Evolutionary conservation across 768 basidiomycete species (phyloP), one percentile per base, ranked within the genome.

Genomic region (Tylopilus subfusipes): DNA sequence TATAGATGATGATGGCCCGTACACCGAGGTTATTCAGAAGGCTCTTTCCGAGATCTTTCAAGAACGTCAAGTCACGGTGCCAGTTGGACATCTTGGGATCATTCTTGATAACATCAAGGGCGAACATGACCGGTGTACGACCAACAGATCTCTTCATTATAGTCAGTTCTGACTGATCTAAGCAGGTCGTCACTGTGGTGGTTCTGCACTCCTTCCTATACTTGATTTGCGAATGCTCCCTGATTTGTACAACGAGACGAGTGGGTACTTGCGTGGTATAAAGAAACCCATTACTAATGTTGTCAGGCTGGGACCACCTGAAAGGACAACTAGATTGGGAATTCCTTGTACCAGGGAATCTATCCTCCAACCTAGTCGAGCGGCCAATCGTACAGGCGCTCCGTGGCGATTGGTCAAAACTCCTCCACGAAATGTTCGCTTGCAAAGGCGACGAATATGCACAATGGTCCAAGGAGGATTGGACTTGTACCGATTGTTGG

Each of bases 41-140:
- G 36, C 54, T 13, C 16, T 53, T 22, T 46, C 24, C 3, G 44
- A 53, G n/a, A 39, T 40, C 22, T 2, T 53, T 33, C 10, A 22
- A n/a, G 38, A 27, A 19, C 50, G 34, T 3, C 16, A 33, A 29
- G 12, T 38, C 3, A n/a, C 21, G 4, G 18, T 22, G 13, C 51
- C 34, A 7, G 0, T 4, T 8, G 54, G 36, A 16, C 25, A 9
- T 24, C 4, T 57, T 9, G 48, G 38, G 14, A 8, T 18, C 18
- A 48, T 56, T 43, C 51, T 56, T 13, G 55, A 56, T 16, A 19
- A 30, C 21, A 29, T 53, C 16, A 1, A 47, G 18, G 55, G 51
- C 50, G 39, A 42, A 12, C 5, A 47, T 16, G 38, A 48, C 25
- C 39, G 24, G 6, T 53, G 55, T 56, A 53, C 5, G 39, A 11